These are phyloP conservation scores for Tetradesmus lagerheimii DNA, from an alignment of 139 green algal species.

Conservation along the genomic window DNA sequence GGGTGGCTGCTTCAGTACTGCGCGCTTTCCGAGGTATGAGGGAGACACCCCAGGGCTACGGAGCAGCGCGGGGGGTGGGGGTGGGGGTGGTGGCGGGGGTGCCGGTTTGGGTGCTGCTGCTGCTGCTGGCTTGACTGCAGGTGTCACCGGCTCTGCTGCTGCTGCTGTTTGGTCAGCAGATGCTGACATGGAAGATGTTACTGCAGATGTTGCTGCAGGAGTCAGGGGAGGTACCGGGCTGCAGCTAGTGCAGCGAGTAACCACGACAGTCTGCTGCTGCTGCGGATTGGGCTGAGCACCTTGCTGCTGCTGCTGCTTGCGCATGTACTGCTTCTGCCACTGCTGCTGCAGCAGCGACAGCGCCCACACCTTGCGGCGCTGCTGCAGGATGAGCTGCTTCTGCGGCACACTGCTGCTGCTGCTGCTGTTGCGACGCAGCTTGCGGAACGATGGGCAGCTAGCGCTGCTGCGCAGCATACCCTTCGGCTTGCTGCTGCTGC, in stretches of 20 bases:
- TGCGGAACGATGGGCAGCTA: background rate
- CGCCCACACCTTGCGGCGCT: background rate
- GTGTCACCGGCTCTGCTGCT: too few species aligned
- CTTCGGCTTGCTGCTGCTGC: constrained; percentile 1
- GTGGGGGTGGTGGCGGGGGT: constrained; percentile 1
- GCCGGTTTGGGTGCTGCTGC: background rate
- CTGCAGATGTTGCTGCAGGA: constrained; percentile 6
- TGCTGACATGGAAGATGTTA: too few species aligned
- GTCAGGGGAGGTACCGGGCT: background rate
- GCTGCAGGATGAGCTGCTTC: background rate
- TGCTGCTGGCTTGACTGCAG: background rate
- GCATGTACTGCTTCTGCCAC: background rate
- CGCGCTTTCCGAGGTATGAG: background rate
- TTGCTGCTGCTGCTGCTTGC: constrained; percentile 9
- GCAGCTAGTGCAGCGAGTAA: background rate
- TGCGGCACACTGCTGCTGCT: background rate
- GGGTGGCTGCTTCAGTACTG: background rate
- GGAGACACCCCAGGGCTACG: background rate
- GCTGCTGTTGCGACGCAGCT: background rate
- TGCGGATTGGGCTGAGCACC: background rate
- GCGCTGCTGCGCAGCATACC: background rate
- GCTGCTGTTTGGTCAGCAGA: background rate
- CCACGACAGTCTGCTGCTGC: constrained; percentile 14
- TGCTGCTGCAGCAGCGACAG: background rate
- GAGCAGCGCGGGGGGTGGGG: background rate